Evolutionary conservation across 495 filamentous ascomycete species (phyloP).

Genomic region (Neurospora sp.): DNA sequence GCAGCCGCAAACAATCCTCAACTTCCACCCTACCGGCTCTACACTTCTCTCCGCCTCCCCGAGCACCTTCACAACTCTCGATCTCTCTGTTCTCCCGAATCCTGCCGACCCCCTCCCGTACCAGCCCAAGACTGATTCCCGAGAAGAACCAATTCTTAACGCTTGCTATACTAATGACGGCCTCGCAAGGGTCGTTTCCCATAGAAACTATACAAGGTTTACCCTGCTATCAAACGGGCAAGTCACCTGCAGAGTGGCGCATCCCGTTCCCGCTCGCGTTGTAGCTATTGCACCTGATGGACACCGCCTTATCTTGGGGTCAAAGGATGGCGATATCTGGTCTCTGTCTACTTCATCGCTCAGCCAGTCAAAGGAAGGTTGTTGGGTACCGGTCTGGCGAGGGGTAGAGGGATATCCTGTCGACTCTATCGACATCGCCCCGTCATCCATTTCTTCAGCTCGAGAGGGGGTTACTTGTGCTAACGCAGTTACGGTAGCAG

Average conservation of each 20-base stretch:
- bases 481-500: neutral
- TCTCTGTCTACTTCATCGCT: neutral
- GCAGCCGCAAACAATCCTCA: neutral
- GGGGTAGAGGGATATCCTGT: neutral
- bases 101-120: neutral
- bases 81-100: neutral
- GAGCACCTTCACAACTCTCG: neutral
- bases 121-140: neutral
- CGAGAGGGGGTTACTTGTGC: neutral
- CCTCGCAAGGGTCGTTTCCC: neutral
- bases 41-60: neutral
- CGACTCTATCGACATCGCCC: neutral
- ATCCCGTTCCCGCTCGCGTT: neutral
- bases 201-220: neutral
- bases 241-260: neutral
- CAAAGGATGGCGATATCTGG: neutral
- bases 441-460: neutral
- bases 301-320: neutral
- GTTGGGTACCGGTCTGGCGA: neutral
- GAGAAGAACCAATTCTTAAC: neutral
- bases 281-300: neutral
- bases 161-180: neutral
- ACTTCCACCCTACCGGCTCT: neutral
- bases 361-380: neutral
- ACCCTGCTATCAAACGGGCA: neutral